phyloP scores from a whole-genome alignment of 1,284 basidiomycete species.

The Ganoderma leucocontextum region DNA sequence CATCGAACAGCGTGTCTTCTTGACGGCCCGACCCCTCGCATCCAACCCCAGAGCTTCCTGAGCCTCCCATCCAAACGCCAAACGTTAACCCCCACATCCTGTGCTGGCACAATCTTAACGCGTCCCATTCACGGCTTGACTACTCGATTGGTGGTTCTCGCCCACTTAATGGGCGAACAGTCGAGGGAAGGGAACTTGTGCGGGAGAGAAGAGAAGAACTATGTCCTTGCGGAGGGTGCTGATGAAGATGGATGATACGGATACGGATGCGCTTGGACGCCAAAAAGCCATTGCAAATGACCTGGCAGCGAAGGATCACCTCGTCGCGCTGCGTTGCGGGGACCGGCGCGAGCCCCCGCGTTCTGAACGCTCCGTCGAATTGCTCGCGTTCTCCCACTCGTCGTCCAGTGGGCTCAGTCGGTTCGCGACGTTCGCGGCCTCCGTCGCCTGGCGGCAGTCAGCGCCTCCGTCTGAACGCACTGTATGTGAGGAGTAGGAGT shows the following conservation, averaged over 20 bases:
- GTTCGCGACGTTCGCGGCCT: slow-evolving; percentile 40
- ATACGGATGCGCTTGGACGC: slow-evolving; percentile 5
- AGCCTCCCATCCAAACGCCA: background rate
- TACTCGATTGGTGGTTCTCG: slow-evolving; percentile 1
- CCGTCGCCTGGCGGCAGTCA: slow-evolving; percentile 62
- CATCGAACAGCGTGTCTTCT: background rate
- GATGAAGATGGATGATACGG: slow-evolving; percentile 14
- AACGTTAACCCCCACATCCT: background rate
- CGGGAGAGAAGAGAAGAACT: slow-evolving; percentile 16
- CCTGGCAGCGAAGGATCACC: slow-evolving; percentile 21
- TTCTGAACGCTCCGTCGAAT: slow-evolving; percentile 38
- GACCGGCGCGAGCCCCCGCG: slow-evolving; percentile 33
- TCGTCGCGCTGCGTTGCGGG: slow-evolving; percentile 25
- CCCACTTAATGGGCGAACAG: background rate
- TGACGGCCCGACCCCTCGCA: background rate
- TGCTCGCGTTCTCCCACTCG: slow-evolving; percentile 43
- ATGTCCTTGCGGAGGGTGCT: slow-evolving; percentile 7
- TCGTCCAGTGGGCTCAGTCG: slow-evolving; percentile 41
- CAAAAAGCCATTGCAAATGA: slow-evolving; percentile 10
- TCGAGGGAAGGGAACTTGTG: slow-evolving; percentile 18
- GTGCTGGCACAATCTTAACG: slow-evolving; percentile 4
- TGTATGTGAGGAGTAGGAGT: slow-evolving; percentile 41
- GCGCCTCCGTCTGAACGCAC: slow-evolving; percentile 85
- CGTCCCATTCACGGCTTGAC: background rate
- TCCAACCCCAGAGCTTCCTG: background rate